phyloP scores from a whole-genome alignment of 345 rosid species.

The Balakata baccata region DNA sequence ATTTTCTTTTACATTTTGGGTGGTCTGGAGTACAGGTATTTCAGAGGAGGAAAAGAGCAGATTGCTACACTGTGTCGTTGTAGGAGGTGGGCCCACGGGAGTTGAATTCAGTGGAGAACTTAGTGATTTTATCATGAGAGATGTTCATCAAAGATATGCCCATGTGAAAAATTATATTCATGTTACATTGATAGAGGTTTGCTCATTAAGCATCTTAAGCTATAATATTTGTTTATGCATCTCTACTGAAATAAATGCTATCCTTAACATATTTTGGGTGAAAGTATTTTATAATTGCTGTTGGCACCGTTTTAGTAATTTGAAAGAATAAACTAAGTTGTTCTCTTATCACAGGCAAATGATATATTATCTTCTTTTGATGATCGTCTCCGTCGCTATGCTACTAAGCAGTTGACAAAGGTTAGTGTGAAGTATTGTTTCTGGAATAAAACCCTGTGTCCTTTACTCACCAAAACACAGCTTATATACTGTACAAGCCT shows the following conservation, averaged over 20 bases:
- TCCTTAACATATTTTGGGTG: slow-evolving; percentile 2
- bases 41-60: slow-evolving; percentile 76
- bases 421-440: no score
- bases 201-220: slow-evolving; percentile 17
- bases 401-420: slow-evolving; percentile 84
- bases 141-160: slow-evolving; percentile 79
- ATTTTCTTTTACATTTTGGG: neutral
- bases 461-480: no score
- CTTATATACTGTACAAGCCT: no score
- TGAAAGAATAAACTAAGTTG: slow-evolving; percentile 2
- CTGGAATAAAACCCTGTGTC: no score
- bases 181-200: slow-evolving; percentile 94
- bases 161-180: slow-evolving; percentile 81
- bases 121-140: slow-evolving; percentile 83
- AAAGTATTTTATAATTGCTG: neutral
- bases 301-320: neutral
- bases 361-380: slow-evolving; percentile 93
- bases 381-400: slow-evolving; percentile 87
- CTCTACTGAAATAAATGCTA: neutral
- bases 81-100: slow-evolving; percentile 97
- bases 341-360: slow-evolving; percentile 53
- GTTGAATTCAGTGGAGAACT: slow-evolving; percentile 98
- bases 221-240: neutral
- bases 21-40: slow-evolving; percentile 43
- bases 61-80: slow-evolving; percentile 86